phyloP scores from a whole-genome alignment of 306 rosid genomes.

The Vigna radiata region DNA sequence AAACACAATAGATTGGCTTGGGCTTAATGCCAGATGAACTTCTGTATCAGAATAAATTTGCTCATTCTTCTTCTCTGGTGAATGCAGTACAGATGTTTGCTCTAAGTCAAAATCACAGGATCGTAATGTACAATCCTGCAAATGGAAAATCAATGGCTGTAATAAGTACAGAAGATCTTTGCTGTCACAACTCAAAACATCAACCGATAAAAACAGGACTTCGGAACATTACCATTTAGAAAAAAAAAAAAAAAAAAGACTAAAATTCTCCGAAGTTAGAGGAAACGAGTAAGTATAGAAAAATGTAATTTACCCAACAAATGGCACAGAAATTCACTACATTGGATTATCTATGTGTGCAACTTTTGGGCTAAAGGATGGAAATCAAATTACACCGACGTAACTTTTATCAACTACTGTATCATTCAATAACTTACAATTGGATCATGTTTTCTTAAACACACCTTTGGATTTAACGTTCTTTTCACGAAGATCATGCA shows the following conservation, averaged over 20 bases:
- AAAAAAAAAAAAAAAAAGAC: conserved; percentile 8
- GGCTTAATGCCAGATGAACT: conserved; percentile 96
- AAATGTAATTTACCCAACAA: conserved; percentile 16
- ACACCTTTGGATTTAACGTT: no score
- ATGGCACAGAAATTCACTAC: neutral
- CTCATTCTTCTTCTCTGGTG: conserved; percentile 90
- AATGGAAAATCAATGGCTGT: conserved; percentile 36
- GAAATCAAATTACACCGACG: no score
- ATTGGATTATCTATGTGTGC: neutral
- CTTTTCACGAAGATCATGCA: no score
- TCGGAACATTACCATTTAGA: conserved; percentile 6
- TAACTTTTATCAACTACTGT: no score
- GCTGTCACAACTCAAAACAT: conserved; percentile 21
- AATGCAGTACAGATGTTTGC: conserved; percentile 96
- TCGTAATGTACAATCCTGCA: conserved; percentile 94
- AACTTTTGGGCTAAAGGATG: conserved; percentile 17
- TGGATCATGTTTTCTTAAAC: no score
- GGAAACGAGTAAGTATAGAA: conserved; percentile 20
- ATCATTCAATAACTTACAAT: no score
- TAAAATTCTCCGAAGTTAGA: neutral
- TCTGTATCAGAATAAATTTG: conserved; percentile 82
- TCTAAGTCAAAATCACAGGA: conserved; percentile 98
- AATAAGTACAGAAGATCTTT: conserved; percentile 40
- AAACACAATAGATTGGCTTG: conserved; percentile 86
- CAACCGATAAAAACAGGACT: conserved; percentile 31